Conservation (phyloP, 805 yeast species). For the Wickerhamomyces mucosus region DNA sequence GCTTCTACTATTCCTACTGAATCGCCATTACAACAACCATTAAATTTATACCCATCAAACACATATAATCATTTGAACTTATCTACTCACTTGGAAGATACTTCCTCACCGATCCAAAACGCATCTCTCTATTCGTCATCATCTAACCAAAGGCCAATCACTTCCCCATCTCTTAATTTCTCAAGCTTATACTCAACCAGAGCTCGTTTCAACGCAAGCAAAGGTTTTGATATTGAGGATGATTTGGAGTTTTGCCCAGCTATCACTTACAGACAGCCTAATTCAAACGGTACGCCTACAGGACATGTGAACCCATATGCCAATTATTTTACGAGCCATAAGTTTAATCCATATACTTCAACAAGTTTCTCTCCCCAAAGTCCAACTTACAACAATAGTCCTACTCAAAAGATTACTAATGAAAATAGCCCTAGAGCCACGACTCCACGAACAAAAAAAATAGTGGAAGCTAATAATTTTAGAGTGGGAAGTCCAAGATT, state of each 20-base stretch:
- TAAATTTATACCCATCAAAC: conserved; percentile 1
- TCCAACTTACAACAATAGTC: conserved; percentile 19
- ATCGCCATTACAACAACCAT: conserved; percentile 1
- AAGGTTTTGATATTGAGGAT: conserved; percentile 54
- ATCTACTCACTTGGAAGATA: too few species aligned
- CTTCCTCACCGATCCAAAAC: too few species aligned
- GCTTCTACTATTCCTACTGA: background rate
- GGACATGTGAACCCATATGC: conserved; percentile 1
- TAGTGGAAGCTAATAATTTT: conserved; percentile 49
- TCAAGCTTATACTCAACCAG: conserved; percentile 35
- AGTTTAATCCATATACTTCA: conserved; percentile 63
- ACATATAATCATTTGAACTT: conserved; percentile 17
- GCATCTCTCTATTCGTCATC: too few species aligned
- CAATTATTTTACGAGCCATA: conserved; percentile 24
- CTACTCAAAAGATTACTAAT: conserved; percentile 7
- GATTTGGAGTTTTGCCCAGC: conserved; percentile 59
- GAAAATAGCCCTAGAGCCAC: conserved; percentile 32
- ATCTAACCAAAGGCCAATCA: too few species aligned
- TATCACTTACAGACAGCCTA: conserved; percentile 9
- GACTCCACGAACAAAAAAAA: conserved; percentile 51
- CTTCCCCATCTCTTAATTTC: conserved; percentile 18
- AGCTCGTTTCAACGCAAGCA: conserved; percentile 46
- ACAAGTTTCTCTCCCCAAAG: conserved; percentile 48
- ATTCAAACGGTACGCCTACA: background rate
- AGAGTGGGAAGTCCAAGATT: conserved; percentile 43